Evolutionary conservation across 1,139 yeast species (phyloP), one percentile per base, ranked within the genome.

Genomic region (Wickerhamomyces sp.): DNA sequence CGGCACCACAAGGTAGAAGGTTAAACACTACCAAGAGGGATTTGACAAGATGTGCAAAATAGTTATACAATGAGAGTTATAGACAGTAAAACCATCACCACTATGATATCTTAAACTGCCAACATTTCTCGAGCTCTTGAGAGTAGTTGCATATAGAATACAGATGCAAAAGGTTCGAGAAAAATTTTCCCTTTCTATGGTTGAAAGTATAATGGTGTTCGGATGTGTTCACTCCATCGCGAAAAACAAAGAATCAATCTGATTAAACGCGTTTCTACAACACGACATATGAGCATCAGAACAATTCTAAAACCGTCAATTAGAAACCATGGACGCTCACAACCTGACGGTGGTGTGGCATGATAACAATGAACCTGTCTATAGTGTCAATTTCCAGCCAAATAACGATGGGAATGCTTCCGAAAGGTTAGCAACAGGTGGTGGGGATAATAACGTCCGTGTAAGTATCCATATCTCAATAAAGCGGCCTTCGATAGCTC

Each of bases 401-500:
- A 50, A 53, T 51, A 39, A 44, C 43, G 51, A 48, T 36, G 50
- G 43, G 18, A 43, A 40, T 6, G 46, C 57, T 6, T 60, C 72
- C 6, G 59, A 58, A 13, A 72, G 93, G 39, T 67, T 93, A 36
- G 93, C 83, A 5, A 93, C 98, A 0, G 95, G 90, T 0, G 99
- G 99, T 14, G 98, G 98, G 36, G 99, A 93, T 62, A 88, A 87
- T 60, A 87, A 87, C 58, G 83, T 90, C 13, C 72, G 98, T 45
- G 67, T 89, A 34, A 83, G 95, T 82, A 15, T 41, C 3, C 6
- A 14, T 4, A 7, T 14, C 13, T 15, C 9, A 48, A 34, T 14
- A 34, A 9, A 18, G 42, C 8, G 44, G 39, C 27, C 13, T 35
- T 46, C 39, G 39, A 35, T 18, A 18, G 23, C 23, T 4, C 23